Evolutionary conservation across 2,329 filamentous ascomycete species (phyloP).

Genomic region (Colletotrichum nymphaeae): DNA sequence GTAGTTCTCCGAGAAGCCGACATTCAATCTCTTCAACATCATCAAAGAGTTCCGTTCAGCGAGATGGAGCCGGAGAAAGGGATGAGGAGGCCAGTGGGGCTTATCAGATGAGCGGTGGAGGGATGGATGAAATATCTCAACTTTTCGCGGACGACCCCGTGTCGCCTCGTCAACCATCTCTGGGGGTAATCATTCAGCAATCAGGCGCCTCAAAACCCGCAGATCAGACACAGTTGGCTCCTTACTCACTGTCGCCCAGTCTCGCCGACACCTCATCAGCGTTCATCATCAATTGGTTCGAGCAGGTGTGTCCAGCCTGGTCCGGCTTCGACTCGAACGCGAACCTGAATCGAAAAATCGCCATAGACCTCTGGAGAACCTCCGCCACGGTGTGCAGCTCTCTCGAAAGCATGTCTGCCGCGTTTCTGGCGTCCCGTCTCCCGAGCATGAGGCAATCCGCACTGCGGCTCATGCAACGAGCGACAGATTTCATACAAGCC

Average conservation of each 20-base stretch:
- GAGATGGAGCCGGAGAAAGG: background rate
- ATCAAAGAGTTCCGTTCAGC: background rate
- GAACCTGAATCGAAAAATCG: conserved; percentile 53
- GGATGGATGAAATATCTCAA: background rate
- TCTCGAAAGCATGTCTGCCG: conserved; percentile 55
- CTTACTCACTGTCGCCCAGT: conserved; percentile 35
- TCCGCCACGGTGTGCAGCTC: conserved; percentile 51
- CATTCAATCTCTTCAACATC: conserved; percentile 9
- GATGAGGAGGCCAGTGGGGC: background rate
- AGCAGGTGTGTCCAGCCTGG: conserved; percentile 53
- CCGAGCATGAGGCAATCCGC: conserved; percentile 51
- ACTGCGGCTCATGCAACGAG: conserved; percentile 46
- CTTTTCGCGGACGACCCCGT: background rate
- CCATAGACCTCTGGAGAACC: conserved; percentile 48
- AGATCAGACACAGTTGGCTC: conserved; percentile 16
- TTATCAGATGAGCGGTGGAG: background rate
- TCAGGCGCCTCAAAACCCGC: background rate
- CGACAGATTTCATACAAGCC: conserved; percentile 47
- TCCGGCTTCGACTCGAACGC: conserved; percentile 52
- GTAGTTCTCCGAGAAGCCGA: background rate
- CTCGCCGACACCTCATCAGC: conserved; percentile 44
- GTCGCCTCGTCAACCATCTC: background rate
- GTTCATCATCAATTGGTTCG: conserved; percentile 52
- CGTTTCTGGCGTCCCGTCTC: conserved; percentile 47
- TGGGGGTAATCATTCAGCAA: background rate